These are phyloP conservation scores for Prillingera fragicola DNA, from an alignment of 1,284 basidiomycete genomes.

Conservation along the genomic window DNA sequence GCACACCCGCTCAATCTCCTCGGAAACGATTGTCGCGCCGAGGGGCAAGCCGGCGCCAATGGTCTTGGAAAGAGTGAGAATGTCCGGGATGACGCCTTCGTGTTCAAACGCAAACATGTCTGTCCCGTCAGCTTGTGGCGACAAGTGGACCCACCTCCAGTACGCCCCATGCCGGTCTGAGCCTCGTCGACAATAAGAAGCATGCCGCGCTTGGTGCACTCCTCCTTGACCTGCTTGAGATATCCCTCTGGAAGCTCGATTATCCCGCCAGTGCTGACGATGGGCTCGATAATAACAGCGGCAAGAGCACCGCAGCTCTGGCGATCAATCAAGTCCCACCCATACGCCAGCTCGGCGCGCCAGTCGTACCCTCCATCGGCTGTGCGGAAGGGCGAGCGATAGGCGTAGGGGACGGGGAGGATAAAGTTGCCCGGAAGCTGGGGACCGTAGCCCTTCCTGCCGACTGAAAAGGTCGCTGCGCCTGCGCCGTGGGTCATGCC, in stretches of 20 bases:
- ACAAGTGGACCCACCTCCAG: constrained; percentile 62
- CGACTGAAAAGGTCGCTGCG: constrained; percentile 34
- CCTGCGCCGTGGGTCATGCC: constrained; percentile 36
- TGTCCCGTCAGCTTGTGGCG: constrained; percentile 5
- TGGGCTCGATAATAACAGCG: constrained; percentile 49
- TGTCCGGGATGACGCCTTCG: constrained; percentile 73
- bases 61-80: constrained; percentile 83
- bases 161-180: constrained; percentile 77
- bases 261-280: constrained; percentile 40
- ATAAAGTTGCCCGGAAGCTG: constrained; percentile 25
- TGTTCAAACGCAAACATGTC: constrained; percentile 59
- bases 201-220: constrained; percentile 34
- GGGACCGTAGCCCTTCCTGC: constrained; percentile 34
- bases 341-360: constrained; percentile 37
- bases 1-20: constrained; percentile 50
- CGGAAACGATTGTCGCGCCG: constrained; percentile 70
- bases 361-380: constrained; percentile 38
- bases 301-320: constrained; percentile 29
- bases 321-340: constrained; percentile 38
- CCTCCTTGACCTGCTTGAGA: constrained; percentile 25
- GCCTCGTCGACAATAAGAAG: constrained; percentile 77
- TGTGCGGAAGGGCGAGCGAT: constrained; percentile 31
- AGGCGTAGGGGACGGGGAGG: constrained; percentile 27
- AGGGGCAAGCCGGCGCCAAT: constrained; percentile 90
- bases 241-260: constrained; percentile 32